phyloP scores from a whole-genome alignment of 208 protist genomes.

The Porcisia deanei region DNA sequence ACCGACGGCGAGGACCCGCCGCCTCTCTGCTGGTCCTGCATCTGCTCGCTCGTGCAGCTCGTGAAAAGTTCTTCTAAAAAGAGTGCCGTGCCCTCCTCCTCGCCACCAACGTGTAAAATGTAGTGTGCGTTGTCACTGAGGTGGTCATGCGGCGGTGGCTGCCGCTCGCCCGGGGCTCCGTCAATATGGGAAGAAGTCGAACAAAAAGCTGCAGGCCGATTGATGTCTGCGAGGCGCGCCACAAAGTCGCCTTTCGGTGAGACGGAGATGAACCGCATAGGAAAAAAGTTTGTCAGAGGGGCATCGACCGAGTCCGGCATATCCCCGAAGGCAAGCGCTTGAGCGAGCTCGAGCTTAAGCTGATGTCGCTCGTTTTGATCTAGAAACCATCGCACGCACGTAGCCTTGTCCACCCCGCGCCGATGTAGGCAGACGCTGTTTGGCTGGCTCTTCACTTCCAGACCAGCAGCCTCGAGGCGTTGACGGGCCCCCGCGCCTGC shows the following conservation, averaged over 20 bases:
- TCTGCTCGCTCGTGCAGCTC: constrained; percentile 14
- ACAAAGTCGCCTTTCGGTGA: constrained; percentile 25
- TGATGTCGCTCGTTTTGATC: constrained; percentile 9
- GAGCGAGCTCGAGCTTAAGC: constrained; percentile 30
- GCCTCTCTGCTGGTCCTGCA: not conserved
- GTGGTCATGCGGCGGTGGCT: not conserved
- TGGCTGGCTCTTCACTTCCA: constrained; percentile 51
- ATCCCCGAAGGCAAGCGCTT: constrained; percentile 51
- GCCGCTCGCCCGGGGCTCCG: not conserved
- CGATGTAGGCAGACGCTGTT: constrained; percentile 64
- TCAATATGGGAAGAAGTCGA: not conserved
- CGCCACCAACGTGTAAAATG: constrained; percentile 51
- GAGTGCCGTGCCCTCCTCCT: constrained; percentile 61
- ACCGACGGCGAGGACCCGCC: not conserved
- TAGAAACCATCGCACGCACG: constrained; percentile 50
- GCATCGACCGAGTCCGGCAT: constrained; percentile 54
- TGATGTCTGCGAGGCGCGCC: constrained; percentile 10
- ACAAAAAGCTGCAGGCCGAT: not conserved
- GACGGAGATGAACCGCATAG: constrained; percentile 62
- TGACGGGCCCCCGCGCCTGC: constrained; percentile 8
- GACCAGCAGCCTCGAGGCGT: constrained; percentile 27
- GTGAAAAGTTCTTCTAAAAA: constrained; percentile 46
- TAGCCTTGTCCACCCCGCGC: constrained; percentile 42
- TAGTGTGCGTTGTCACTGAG: not conserved
- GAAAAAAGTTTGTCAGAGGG: constrained; percentile 41